A percentile compares a stretch with the other conserved stretches of the same genome.
These are phyloP conservation scores for Epichloe gansuensis DNA, from an alignment of 2,329 filamentous ascomycete genomes.

Conservation along the genomic window DNA sequence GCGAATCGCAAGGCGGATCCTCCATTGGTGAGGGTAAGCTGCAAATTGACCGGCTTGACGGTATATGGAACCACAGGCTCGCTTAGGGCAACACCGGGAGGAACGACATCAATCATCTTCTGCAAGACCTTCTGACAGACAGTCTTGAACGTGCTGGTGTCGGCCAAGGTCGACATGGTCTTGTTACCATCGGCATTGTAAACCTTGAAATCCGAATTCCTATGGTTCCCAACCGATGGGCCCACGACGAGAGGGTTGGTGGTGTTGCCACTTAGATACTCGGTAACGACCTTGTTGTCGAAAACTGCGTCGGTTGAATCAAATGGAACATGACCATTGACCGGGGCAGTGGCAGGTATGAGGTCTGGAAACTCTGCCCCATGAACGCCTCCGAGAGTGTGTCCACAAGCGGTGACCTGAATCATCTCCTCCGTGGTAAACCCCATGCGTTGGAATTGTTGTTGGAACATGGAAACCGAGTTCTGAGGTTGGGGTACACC, in stretches of 20 bases:
- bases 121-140: slow-evolving; percentile 40
- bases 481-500: slow-evolving; percentile 48
- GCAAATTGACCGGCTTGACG: slow-evolving; percentile 45
- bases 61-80: slow-evolving; percentile 42
- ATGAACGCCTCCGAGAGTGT: slow-evolving; percentile 49
- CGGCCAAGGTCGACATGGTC: slow-evolving; percentile 36
- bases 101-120: slow-evolving; percentile 50
- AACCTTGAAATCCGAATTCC: slow-evolving; percentile 42
- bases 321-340: slow-evolving; percentile 31
- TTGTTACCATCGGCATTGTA: slow-evolving; percentile 42
- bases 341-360: slow-evolving; percentile 29
- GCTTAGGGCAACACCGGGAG: slow-evolving; percentile 34
- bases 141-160: slow-evolving; percentile 29
- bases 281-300: slow-evolving; percentile 43
- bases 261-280: slow-evolving; percentile 42
- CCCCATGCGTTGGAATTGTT: slow-evolving; percentile 45
- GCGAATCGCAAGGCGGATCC: slow-evolving; percentile 35
- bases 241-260: slow-evolving; percentile 43
- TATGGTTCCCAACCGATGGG: slow-evolving; percentile 27
- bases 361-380: slow-evolving; percentile 38
- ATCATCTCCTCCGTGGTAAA: slow-evolving; percentile 47
- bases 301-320: slow-evolving; percentile 36
- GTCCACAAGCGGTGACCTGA: slow-evolving; percentile 45
- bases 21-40: slow-evolving; percentile 38
- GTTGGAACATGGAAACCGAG: slow-evolving; percentile 34